Percentiles rank a stretch among this genome's conserved stretches.
Evolutionary conservation across 1,284 basidiomycete species (phyloP).

Genomic region (Apiotrichum domesticum): DNA sequence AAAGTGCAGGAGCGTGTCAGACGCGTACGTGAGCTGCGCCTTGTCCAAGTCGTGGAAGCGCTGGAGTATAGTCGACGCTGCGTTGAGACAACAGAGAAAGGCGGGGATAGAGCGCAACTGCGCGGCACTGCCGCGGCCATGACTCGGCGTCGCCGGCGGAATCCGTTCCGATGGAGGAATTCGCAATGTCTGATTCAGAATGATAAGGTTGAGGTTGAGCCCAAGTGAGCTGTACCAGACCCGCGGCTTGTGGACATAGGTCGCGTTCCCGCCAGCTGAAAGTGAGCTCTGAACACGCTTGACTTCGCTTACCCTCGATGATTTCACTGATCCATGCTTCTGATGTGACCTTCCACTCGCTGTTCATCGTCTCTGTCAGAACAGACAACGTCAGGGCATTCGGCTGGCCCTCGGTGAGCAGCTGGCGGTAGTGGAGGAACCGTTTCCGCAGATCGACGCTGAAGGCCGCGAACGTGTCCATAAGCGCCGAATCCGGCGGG

Average conservation of each 20-base stretch:
- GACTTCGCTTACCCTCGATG: slow-evolving; percentile 23
- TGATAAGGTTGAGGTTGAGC: slow-evolving; percentile 34
- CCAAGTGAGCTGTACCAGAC: slow-evolving; percentile 30
- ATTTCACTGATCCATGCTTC: slow-evolving; percentile 37
- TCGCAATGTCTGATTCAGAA: slow-evolving; percentile 34
- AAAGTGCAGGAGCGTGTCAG: slow-evolving; percentile 38
- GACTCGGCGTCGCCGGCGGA: slow-evolving; percentile 13
- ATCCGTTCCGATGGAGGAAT: slow-evolving; percentile 27
- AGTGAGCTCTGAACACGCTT: neutral
- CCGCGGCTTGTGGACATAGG: slow-evolving; percentile 29
- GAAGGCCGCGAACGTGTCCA: slow-evolving; percentile 30
- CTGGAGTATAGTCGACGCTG: slow-evolving; percentile 28
- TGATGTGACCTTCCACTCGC: slow-evolving; percentile 28
- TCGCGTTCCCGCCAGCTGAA: slow-evolving; percentile 22
- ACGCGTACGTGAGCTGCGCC: slow-evolving; percentile 29
- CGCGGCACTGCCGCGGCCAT: neutral
- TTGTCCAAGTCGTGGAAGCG: slow-evolving; percentile 27
- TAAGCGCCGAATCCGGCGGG: slow-evolving; percentile 20
- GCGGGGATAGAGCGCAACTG: slow-evolving; percentile 28
- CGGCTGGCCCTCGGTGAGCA: slow-evolving; percentile 21
- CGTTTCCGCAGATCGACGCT: slow-evolving; percentile 30
- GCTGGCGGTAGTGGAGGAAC: slow-evolving; percentile 31
- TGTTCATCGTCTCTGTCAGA: slow-evolving; percentile 32
- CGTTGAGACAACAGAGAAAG: slow-evolving; percentile 32
- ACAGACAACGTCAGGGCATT: slow-evolving; percentile 28